Percentiles rank a stretch among this genome's conserved stretches.
Conservation (phyloP, 2,329 filamentous ascomycete species). For the Lecanosticta acicola region DNA sequence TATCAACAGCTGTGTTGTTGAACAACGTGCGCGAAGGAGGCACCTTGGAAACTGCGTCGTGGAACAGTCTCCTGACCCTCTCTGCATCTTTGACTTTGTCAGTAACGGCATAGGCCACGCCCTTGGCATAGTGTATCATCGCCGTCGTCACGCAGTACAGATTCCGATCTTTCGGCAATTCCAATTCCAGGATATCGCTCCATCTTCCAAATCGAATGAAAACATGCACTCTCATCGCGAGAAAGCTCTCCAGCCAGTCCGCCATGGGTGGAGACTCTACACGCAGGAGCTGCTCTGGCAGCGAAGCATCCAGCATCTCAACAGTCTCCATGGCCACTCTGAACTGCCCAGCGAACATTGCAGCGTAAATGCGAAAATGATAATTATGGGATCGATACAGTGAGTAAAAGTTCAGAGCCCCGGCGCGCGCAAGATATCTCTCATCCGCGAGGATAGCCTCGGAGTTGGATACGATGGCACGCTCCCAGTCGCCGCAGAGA, state of each 20-base stretch:
- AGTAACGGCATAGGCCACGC: slow-evolving; percentile 58
- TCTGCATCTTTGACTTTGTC: slow-evolving; percentile 53
- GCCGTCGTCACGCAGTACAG: slow-evolving; percentile 67
- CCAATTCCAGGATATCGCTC: slow-evolving; percentile 57
- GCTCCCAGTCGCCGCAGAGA: slow-evolving; percentile 64
- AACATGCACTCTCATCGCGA: slow-evolving; percentile 62
- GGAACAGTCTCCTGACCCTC: slow-evolving; percentile 49
- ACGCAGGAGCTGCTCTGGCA: slow-evolving; percentile 59
- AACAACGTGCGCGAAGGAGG: slow-evolving; percentile 59
- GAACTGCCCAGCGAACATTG: slow-evolving; percentile 69
- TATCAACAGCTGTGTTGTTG: slow-evolving; percentile 60
- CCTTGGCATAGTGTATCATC: slow-evolving; percentile 62
- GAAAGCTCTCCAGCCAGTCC: slow-evolving; percentile 69
- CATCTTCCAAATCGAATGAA: slow-evolving; percentile 68
- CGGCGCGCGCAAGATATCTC: slow-evolving; percentile 55
- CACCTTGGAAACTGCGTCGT: slow-evolving; percentile 47
- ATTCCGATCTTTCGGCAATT: slow-evolving; percentile 51
- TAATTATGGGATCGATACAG: slow-evolving; percentile 70
- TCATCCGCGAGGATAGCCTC: slow-evolving; percentile 64
- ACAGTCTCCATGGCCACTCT: slow-evolving; percentile 58
- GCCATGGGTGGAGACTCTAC: slow-evolving; percentile 67
- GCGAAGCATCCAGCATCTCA: slow-evolving; percentile 52
- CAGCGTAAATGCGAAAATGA: slow-evolving; percentile 70
- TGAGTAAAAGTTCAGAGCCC: slow-evolving; percentile 67
- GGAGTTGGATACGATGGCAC: slow-evolving; percentile 61